Conservation (phyloP, 257 asterid genomes). For the Nicotiana undulata region DNA sequence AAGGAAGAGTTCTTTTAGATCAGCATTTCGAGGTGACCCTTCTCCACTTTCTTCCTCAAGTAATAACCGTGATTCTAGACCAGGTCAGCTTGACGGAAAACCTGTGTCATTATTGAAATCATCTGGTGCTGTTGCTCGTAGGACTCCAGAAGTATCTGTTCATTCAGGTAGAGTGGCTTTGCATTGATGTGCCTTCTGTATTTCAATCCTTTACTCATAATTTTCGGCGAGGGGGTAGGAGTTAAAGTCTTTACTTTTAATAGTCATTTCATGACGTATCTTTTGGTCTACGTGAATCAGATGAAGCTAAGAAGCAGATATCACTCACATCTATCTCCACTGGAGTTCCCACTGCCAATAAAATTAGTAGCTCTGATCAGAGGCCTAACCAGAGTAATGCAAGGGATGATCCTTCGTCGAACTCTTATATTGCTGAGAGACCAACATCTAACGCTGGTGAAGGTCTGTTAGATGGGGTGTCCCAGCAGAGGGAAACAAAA, state of each 20-base stretch:
- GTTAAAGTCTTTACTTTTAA: neutral
- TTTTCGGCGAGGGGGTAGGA: neutral
- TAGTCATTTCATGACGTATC: slow-evolving; percentile 5
- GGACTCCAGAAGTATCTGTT: slow-evolving; percentile 35
- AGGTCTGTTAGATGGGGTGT: slow-evolving; percentile 36
- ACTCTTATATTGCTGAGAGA: slow-evolving; percentile 34
- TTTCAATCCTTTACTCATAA: neutral
- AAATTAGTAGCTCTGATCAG: slow-evolving; percentile 29
- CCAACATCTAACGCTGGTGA: slow-evolving; percentile 33
- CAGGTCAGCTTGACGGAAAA: slow-evolving; percentile 43
- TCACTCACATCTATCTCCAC: slow-evolving; percentile 9
- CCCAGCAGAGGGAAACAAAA: slow-evolving; percentile 37
- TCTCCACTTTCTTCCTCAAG: slow-evolving; percentile 27
- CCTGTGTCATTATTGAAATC: slow-evolving; percentile 38
- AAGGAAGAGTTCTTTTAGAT: slow-evolving; percentile 52
- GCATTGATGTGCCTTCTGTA: neutral
- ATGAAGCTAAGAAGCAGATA: slow-evolving; percentile 59
- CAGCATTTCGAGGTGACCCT: slow-evolving; percentile 35
- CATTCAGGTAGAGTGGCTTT: slow-evolving; percentile 34
- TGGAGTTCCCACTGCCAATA: slow-evolving; percentile 34
- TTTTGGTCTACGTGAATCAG: slow-evolving; percentile 28
- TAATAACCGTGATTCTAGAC: slow-evolving; percentile 39
- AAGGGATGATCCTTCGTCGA: slow-evolving; percentile 35
- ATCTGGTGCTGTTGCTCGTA: slow-evolving; percentile 48
- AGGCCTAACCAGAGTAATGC: slow-evolving; percentile 31